Evolutionary conservation across 2,329 filamentous ascomycete genomes (phyloP), one percentile per base, ranked within the genome.

Genomic region (Fusarium sp.): DNA sequence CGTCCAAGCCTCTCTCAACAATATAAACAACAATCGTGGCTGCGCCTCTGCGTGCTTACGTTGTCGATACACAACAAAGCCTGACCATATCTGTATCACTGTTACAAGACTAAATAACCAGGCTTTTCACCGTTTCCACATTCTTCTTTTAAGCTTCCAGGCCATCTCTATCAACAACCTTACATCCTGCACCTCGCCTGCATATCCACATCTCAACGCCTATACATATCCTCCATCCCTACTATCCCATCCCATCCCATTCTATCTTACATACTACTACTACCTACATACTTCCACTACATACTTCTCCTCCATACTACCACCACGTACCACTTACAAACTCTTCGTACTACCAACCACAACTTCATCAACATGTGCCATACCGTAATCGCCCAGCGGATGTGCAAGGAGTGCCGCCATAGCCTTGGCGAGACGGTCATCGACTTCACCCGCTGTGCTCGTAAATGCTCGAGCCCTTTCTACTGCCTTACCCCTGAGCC

Each of bases 381-480:
- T 71, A 74, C 67, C 37, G 67, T 75, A 57, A 66, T 74, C 36
- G 74, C 74, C 29, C 70, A 75, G 66, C 74, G 72, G 57, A 65
- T 75, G 64, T 76, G 74, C 65, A 66, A 70, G 57, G 63, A 65
- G 61, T 76, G 74, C 63, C 67, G 63, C 29, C 56, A 63, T 54
- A 63, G 64, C 47, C 71, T 74, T 36, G 74, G 74, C 50, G 74
- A 76, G 71, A 72, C 60, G 33, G 74, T 74, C 42, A 74, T 75
- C 63, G 74, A 69, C 64, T 75, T 76, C 54, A 71, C 66, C 27
- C 62, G 64, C 39, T 76, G 74, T 58, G 74, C 71, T 52, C 74
- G 74, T 62, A 72, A 69, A 67, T 76, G 74, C 67, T 65, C 66
- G 51, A 76, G 72, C 50, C 74, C 74, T 39, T 75, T 72, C 62